These are phyloP conservation scores for Eucalyptus cloeziana DNA, from an alignment of 345 rosid genomes.

Conservation along the genomic window DNA sequence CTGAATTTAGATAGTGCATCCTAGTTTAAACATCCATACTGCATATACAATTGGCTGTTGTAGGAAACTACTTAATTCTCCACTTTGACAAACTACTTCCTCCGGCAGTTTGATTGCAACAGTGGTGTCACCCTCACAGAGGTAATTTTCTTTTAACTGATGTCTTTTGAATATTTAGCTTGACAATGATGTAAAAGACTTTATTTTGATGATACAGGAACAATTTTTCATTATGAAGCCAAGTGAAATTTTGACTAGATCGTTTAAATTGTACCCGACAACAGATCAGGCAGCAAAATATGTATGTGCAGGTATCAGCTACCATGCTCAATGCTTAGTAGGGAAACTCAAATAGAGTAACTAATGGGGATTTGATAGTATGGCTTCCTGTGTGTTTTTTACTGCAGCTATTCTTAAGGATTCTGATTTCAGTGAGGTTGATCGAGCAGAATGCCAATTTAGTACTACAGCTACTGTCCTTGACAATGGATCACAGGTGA, in stretches of 20 bases:
- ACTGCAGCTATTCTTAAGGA: constrained; percentile 77
- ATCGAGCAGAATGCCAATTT: constrained; percentile 87
- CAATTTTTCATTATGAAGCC: constrained; percentile 89
- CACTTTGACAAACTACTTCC: neutral
- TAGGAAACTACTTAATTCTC: neutral
- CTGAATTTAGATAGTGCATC: neutral
- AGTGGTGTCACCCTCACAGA: constrained; percentile 61
- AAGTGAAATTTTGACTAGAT: constrained; percentile 36
- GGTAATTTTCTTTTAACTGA: constrained; percentile 17
- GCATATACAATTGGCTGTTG: neutral
- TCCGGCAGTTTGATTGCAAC: constrained; percentile 75
- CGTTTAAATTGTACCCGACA: constrained; percentile 68
- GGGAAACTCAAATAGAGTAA: neutral
- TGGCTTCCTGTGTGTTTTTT: neutral
- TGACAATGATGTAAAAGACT: neutral
- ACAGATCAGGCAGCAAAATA: constrained; percentile 83
- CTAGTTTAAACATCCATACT: neutral
- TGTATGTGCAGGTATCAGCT: constrained; percentile 42
- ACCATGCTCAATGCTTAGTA: neutral
- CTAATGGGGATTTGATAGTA: neutral
- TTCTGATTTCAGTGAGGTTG: constrained; percentile 73
- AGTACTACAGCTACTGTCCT: constrained; percentile 70
- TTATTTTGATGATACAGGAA: constrained; percentile 35
- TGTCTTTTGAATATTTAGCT: neutral
- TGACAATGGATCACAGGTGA: constrained; percentile 85